These are phyloP conservation scores for Epichloe aotearoae DNA, from an alignment of 2,329 filamentous ascomycete species.

Conservation along the genomic window DNA sequence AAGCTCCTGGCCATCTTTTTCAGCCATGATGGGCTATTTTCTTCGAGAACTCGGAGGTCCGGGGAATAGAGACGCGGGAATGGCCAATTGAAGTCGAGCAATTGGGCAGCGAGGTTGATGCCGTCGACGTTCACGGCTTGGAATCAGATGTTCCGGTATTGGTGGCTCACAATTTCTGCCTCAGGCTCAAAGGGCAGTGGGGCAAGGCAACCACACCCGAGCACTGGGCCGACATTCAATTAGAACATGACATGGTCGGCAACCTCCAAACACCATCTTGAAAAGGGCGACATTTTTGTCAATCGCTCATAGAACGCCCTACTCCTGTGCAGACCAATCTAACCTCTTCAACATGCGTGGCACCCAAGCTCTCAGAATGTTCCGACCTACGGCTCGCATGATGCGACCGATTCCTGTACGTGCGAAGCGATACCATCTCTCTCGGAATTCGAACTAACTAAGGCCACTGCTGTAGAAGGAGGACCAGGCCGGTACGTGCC, in stretches of 20 bases:
- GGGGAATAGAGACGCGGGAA: slow-evolving; percentile 1
- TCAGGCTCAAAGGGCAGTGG: slow-evolving; percentile 25
- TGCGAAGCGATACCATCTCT: slow-evolving; percentile 5
- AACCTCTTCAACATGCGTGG: slow-evolving; percentile 43
- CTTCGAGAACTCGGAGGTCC: slow-evolving; percentile 15
- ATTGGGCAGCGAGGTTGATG: slow-evolving; percentile 11
- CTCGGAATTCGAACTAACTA: slow-evolving; percentile 13
- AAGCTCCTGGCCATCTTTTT: slow-evolving; percentile 64
- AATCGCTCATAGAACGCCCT: slow-evolving; percentile 16
- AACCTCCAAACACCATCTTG: slow-evolving; percentile 18
- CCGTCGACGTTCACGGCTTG: slow-evolving; percentile 23
- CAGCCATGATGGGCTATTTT: slow-evolving; percentile 61
- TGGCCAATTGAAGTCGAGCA: slow-evolving; percentile 13
- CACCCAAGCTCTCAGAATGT: slow-evolving; percentile 53
- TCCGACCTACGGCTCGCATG: slow-evolving; percentile 52
- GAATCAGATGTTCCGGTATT: slow-evolving; percentile 28
- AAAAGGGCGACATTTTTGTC: slow-evolving; percentile 16
- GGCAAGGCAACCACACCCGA: slow-evolving; percentile 20
- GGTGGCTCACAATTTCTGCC: slow-evolving; percentile 21
- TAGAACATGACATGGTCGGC: slow-evolving; percentile 23
- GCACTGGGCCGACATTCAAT: slow-evolving; percentile 21
- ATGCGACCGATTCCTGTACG: slow-evolving; percentile 61
- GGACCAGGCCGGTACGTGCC: slow-evolving; percentile 51
- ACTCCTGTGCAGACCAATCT: slow-evolving; percentile 10
- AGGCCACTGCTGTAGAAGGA: slow-evolving; percentile 38